phyloP scores from a whole-genome alignment of 78 protist species.

The Speleostelium caveatum region DNA sequence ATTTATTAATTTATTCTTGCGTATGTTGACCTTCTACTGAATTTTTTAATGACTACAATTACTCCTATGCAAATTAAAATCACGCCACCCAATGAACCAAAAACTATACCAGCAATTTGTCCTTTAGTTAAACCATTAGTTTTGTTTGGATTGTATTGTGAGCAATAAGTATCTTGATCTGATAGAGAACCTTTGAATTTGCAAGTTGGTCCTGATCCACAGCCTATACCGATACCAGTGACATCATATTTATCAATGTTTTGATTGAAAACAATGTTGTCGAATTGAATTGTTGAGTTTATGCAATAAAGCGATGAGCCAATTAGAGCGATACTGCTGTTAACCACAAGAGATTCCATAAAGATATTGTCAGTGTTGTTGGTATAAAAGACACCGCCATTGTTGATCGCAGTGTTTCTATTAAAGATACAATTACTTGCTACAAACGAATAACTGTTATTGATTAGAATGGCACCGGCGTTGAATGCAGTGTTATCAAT shows the following conservation, averaged over 20 bases:
- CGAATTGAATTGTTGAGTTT: not conserved
- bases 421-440: not conserved
- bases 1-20: too few species aligned
- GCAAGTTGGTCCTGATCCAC: constrained; percentile 11
- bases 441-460: not conserved
- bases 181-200: not conserved
- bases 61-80: not conserved
- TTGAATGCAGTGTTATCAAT: not conserved
- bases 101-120: not conserved
- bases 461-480: not conserved
- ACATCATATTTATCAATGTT: not conserved
- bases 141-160: not conserved
- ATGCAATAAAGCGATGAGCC: constrained; percentile 11
- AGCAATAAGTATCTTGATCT: constrained; percentile 1
- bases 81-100: constrained; percentile 7
- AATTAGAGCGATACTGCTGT: too few species aligned
- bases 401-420: not conserved
- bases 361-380: not conserved
- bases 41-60: constrained; percentile 1
- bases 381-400: not conserved
- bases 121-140: not conserved
- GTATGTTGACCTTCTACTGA: too few species aligned
- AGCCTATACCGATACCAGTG: constrained; percentile 10
- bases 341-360: not conserved
- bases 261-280: not conserved